These are phyloP conservation scores for Phytophthora ohioensis DNA, from an alignment of 352 stramenopile species.

Conservation along the genomic window DNA sequence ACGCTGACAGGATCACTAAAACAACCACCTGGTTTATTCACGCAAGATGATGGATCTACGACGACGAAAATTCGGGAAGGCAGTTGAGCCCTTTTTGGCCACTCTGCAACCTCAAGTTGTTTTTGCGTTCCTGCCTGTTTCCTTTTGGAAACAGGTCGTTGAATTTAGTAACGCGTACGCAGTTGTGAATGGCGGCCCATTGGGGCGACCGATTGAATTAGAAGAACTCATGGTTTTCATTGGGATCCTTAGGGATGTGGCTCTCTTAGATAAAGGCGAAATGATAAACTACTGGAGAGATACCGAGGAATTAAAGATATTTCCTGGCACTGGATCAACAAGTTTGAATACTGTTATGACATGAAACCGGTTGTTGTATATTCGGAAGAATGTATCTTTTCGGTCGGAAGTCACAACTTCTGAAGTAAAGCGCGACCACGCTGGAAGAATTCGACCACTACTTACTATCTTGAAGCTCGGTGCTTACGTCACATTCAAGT, in stretches of 20 bases:
- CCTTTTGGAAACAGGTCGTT: not conserved
- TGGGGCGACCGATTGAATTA: not conserved
- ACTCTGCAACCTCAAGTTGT: not conserved
- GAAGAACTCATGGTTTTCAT: conserved; percentile 1
- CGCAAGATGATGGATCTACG: not conserved
- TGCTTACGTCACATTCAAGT: no score
- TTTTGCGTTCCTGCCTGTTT: not conserved
- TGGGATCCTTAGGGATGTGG: conserved; percentile 13
- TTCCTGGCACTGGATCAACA: not conserved
- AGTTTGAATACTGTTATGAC: no score
- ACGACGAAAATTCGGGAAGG: not conserved
- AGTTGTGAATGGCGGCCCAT: not conserved
- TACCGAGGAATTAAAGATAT: not conserved
- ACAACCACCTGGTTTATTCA: not conserved
- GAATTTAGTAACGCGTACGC: not conserved
- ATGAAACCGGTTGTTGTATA: no score
- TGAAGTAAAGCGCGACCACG: no score
- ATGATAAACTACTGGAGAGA: conserved; percentile 20
- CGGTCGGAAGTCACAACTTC: no score
- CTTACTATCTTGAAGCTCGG: no score
- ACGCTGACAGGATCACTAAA: not conserved
- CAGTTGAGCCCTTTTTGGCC: not conserved
- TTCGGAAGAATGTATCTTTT: no score
- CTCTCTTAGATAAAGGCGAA: conserved; percentile 19
- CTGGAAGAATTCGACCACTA: no score